Evolutionary conservation across 306 rosid genomes (phyloP), one percentile per base, ranked within the genome.

Genomic region (Cucurbita maxima): DNA sequence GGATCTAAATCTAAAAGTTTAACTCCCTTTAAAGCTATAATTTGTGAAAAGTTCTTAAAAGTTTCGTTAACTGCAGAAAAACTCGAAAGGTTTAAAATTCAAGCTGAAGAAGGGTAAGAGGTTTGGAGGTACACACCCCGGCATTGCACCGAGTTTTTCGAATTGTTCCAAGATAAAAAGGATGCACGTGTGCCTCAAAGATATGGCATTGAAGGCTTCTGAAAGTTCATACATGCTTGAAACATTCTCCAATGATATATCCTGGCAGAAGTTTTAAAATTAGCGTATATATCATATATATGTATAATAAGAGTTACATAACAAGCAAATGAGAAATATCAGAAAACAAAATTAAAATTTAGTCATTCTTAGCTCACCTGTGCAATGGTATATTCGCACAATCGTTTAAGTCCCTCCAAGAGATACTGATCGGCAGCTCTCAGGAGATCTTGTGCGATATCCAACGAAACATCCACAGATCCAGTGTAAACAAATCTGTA

Each of bases 381-480:
- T 62, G 97, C 99, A 64, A 94, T 91, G 7, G 96, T 84, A 80
- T 89, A 94, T 80, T 94, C 99, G 30, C 96, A 94, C 59, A 85
- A 96, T 81, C 95, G 91, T 88, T 94, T 94, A 41, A 94, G 95
- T 73, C 99, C 99, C 82, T 91, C 97, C 83, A 94, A 82, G 81
- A 94, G 99, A 85, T 94, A 94, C 83, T 94, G 97, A 88, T 94
- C 99, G 51, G 99, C 99, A 75, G 96, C 99, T 84, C 96, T 79
- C 64, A 94, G 96, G 67, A 91, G 97, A 88, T 94, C 99, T 84
- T 94, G 99, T 11, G 99, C 96, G 79, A 94, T 84, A 81, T 91
- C 97, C 72, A 82, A 50, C n/a, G 90, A 80, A 71, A 94, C 81
- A 73, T 89, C 97, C 76, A 89, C 90, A 56, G 99, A 87, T 77